Evolutionary conservation across 768 basidiomycete species (phyloP).

Genomic region (Auricularia cornea): DNA sequence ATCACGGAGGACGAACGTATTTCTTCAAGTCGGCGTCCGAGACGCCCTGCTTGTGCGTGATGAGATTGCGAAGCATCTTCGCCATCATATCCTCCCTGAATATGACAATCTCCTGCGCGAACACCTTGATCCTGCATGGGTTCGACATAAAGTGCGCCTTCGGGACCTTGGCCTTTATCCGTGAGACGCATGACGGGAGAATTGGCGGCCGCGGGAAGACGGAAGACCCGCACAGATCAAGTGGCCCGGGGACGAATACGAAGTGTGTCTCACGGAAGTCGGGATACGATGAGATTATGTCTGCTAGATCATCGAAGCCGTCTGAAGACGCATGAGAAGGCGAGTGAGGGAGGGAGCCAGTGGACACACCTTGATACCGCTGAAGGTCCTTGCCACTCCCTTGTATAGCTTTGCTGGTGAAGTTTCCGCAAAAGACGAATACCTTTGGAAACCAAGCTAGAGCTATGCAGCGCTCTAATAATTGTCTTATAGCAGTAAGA

Average conservation of each 20-base stretch:
- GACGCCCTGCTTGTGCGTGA: conserved; percentile 77
- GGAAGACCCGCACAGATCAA: conserved; percentile 71
- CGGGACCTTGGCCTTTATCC: conserved; percentile 64
- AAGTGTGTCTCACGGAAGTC: conserved; percentile 77
- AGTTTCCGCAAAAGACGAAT: conserved; percentile 92
- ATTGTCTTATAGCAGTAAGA: conserved; percentile 64
- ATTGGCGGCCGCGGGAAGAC: conserved; percentile 76
- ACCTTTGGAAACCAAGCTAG: conserved; percentile 80
- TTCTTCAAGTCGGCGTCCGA: conserved; percentile 75
- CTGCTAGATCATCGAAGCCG: conserved; percentile 78
- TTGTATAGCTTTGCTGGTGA: conserved; percentile 76
- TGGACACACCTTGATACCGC: conserved; percentile 66
- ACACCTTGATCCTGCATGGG: conserved; percentile 91
- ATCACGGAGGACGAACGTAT: conserved; percentile 64
- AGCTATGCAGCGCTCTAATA: conserved; percentile 87
- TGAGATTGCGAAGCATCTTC: conserved; percentile 84
- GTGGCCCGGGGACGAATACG: conserved; percentile 88
- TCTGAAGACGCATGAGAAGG: conserved; percentile 39
- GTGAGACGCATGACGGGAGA: conserved; percentile 62
- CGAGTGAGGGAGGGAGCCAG: background rate
- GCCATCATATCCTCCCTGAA: conserved; percentile 92
- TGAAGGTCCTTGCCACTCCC: conserved; percentile 73
- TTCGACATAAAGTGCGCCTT: conserved; percentile 80
- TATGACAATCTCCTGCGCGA: conserved; percentile 90
- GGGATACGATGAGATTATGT: conserved; percentile 76